Percentiles rank a stretch among this genome's conserved stretches.
phyloP scores from a whole-genome alignment of 805 yeast genomes.

The Candida morakotiae region DNA sequence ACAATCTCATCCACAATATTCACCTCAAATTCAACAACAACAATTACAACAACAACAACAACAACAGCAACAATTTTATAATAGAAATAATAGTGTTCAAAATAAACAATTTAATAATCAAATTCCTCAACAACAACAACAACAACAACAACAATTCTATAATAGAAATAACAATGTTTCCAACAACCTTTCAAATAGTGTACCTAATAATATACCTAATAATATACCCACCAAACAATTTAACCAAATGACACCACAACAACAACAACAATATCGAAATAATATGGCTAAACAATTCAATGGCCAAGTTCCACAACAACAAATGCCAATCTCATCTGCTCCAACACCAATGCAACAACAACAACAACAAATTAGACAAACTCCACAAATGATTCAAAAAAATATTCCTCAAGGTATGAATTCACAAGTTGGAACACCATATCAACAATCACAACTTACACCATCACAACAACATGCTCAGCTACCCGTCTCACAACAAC shows the following conservation, averaged over 20 bases:
- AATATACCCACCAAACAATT: not conserved
- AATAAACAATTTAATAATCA: conserved; percentile 5
- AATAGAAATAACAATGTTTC: not conserved
- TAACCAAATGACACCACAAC: conserved; percentile 8
- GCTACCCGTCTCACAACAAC: conserved; percentile 2
- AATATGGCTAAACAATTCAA: conserved; percentile 4
- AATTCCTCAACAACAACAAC: conserved; percentile 4
- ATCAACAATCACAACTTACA: conserved; percentile 4
- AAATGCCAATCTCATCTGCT: conserved; percentile 8
- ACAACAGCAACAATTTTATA: conserved; percentile 6
- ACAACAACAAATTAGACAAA: conserved; percentile 6
- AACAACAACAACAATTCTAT: not conserved
- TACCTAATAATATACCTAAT: not conserved
- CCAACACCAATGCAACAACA: conserved; percentile 9
- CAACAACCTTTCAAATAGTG: not conserved
- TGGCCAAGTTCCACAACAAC: conserved; percentile 5
- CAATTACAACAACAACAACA: conserved; percentile 7
- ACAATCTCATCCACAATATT: not conserved
- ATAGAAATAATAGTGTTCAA: not conserved
- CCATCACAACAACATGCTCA: conserved; percentile 7
- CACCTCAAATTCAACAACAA: conserved; percentile 1
- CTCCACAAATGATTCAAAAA: conserved; percentile 8
- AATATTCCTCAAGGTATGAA: conserved; percentile 2
- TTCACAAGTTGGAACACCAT: conserved; percentile 5
- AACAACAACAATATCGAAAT: conserved; percentile 3